Evolutionary conservation across 1,139 yeast genomes (phyloP).

Genomic region (Geotrichum australiense): DNA sequence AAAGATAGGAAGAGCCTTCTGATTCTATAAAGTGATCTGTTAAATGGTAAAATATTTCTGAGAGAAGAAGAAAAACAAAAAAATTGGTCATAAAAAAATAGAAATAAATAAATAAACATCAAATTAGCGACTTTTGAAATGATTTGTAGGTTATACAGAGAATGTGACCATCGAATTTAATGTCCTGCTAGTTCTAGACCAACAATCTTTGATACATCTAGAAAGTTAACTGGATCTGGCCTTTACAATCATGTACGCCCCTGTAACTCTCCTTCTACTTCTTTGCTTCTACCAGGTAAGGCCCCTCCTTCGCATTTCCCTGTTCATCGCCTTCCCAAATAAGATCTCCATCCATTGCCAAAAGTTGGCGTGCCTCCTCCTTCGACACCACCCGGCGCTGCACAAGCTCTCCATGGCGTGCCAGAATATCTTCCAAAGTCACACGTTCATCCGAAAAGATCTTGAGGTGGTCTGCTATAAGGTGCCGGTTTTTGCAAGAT

Average conservation of each 20-base stretch:
- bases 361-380: slow-evolving; percentile 5
- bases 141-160: too few species aligned
- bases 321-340: slow-evolving; percentile 11
- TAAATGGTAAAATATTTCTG: slow-evolving; percentile 15
- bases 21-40: slow-evolving; percentile 16
- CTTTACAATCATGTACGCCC: neutral
- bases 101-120: too few species aligned
- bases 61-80: slow-evolving; percentile 1
- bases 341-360: slow-evolving; percentile 10
- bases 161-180: too few species aligned
- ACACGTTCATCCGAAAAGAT: slow-evolving; percentile 71
- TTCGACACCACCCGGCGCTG: slow-evolving; percentile 36
- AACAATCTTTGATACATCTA: too few species aligned
- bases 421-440: slow-evolving; percentile 73
- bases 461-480: slow-evolving; percentile 87
- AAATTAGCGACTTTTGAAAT: too few species aligned
- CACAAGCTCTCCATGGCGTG: slow-evolving; percentile 67
- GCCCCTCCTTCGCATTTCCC: neutral
- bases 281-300: slow-evolving; percentile 1
- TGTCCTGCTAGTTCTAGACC: too few species aligned
- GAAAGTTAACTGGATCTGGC: too few species aligned
- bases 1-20: slow-evolving; percentile 21
- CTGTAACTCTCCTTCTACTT: neutral
- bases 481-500: slow-evolving; percentile 77
- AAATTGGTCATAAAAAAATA: too few species aligned